phyloP scores from a whole-genome alignment of 2,329 filamentous ascomycete species.

The Pestalotiopsis sp. region DNA sequence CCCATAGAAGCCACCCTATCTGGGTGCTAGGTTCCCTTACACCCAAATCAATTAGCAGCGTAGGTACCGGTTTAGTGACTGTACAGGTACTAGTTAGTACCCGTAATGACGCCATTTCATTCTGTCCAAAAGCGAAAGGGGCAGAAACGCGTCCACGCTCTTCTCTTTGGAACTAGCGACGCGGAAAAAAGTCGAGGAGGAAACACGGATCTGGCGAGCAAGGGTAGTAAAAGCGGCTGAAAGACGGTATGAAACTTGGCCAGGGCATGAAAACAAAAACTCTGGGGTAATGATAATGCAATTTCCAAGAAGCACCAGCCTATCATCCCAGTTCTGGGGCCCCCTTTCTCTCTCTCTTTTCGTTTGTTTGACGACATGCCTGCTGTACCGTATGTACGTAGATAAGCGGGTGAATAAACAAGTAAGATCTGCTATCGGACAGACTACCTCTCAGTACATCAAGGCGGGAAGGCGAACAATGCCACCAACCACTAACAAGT shows the following conservation, averaged over 20 bases:
- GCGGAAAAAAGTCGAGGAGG: neutral
- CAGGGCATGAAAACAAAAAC: neutral
- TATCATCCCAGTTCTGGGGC: neutral
- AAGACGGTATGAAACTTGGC: neutral
- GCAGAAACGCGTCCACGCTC: neutral
- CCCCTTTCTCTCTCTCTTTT: neutral
- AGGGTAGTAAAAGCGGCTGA: neutral
- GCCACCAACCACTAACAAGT: neutral
- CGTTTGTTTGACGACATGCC: neutral
- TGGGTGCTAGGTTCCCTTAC: neutral
- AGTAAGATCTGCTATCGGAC: neutral
- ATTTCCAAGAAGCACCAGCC: neutral
- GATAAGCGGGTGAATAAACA: neutral
- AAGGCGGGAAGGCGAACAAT: neutral
- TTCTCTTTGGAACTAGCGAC: neutral
- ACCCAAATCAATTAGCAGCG: neutral
- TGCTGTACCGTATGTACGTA: neutral
- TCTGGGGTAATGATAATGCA: neutral
- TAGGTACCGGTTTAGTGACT: neutral
- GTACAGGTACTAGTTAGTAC: neutral
- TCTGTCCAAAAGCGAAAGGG: neutral
- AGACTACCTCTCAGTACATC: neutral
- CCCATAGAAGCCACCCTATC: neutral
- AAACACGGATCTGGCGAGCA: neutral
- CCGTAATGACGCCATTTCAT: neutral